Conservation (phyloP, 2,329 filamentous ascomycete species). For the Onygena corvina region DNA sequence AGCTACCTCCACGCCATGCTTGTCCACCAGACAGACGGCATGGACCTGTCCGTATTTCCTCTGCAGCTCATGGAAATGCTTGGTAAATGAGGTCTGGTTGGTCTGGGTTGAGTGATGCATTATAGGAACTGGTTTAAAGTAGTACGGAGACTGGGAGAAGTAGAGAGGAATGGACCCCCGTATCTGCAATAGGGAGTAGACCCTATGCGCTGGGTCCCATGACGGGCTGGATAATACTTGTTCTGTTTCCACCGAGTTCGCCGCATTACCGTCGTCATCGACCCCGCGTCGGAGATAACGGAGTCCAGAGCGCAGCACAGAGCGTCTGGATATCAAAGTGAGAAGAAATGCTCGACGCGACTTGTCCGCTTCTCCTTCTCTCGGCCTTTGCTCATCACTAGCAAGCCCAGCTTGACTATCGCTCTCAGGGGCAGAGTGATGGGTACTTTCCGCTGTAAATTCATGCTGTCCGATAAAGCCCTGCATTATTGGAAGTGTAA, state of each 20-base stretch:
- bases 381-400: conserved; percentile 31
- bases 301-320: conserved; percentile 71
- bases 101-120: conserved; percentile 67
- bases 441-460: conserved; percentile 54
- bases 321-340: conserved; percentile 85
- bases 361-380: conserved; percentile 12
- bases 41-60: conserved; percentile 65
- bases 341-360: conserved; percentile 51
- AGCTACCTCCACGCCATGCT: conserved; percentile 66
- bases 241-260: conserved; percentile 89
- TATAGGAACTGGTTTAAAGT: conserved; percentile 73
- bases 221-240: conserved; percentile 67
- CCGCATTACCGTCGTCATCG: conserved; percentile 76
- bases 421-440: conserved; percentile 13
- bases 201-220: conserved; percentile 50
- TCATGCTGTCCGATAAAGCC: conserved; percentile 81
- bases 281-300: conserved; percentile 83
- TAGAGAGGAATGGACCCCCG: conserved; percentile 88
- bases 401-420: background rate
- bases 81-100: conserved; percentile 65
- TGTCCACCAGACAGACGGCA: conserved; percentile 75
- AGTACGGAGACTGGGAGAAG: conserved; percentile 90
- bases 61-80: conserved; percentile 61
- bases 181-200: conserved; percentile 76
- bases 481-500: conserved; percentile 76